Conservation (phyloP, 1,139 yeast species). For the Kodamaea arcana region DNA sequence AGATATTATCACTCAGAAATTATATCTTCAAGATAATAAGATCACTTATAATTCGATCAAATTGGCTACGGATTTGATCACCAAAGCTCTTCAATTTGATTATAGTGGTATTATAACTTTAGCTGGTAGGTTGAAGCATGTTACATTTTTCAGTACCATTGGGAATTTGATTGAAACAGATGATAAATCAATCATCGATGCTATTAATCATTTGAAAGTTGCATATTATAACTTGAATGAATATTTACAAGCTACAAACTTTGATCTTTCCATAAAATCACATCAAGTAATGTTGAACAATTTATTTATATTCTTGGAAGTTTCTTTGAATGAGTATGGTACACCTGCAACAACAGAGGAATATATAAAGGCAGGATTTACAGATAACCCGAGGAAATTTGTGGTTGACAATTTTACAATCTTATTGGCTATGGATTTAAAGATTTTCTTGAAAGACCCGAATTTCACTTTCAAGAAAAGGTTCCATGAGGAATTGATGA, state of each 20-base stretch:
- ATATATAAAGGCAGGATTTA: conserved; percentile 45
- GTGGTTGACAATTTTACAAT: conserved; percentile 40
- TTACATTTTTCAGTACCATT: conserved; percentile 40
- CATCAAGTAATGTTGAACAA: conserved; percentile 44
- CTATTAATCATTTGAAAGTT: conserved; percentile 30
- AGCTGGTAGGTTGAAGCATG: conserved; percentile 44
- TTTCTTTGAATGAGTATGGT: conserved; percentile 43
- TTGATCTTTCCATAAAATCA: conserved; percentile 37
- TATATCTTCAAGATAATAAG: conserved; percentile 42
- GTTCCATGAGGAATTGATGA: conserved; percentile 56
- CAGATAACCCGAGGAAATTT: conserved; percentile 40
- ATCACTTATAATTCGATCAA: conserved; percentile 43
- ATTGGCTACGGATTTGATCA: conserved; percentile 44
- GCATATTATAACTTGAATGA: conserved; percentile 39
- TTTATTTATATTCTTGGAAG: conserved; percentile 38
- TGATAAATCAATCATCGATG: conserved; percentile 31
- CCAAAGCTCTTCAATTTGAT: conserved; percentile 37
- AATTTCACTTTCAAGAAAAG: conserved; percentile 55
- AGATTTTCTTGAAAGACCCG: conserved; percentile 50
- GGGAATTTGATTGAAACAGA: conserved; percentile 40
- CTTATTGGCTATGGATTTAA: conserved; percentile 46
- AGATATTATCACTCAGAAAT: conserved; percentile 38
- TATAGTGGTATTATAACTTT: conserved; percentile 40
- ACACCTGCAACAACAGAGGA: conserved; percentile 45
- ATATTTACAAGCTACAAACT: conserved; percentile 31